Conservation (phyloP, 305 asterid species). For the Coffea humblotiana region DNA sequence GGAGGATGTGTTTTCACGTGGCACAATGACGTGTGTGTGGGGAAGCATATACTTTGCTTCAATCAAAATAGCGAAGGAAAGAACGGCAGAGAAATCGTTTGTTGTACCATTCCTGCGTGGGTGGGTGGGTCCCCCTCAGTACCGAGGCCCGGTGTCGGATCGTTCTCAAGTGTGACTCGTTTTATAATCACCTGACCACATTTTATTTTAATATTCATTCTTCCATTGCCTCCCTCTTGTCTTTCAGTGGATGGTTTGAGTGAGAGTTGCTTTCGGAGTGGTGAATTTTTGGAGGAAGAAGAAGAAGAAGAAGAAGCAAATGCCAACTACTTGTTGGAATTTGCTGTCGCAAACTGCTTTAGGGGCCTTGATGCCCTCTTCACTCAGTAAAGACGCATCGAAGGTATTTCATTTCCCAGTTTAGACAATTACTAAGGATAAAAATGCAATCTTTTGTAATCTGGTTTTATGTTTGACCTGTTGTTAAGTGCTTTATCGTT, state of each 20-base stretch:
- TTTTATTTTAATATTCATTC: background rate
- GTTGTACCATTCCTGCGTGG: background rate
- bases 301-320: slow-evolving; percentile 11
- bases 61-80: slow-evolving; percentile 1
- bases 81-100: background rate
- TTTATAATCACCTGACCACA: background rate
- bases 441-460: background rate
- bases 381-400: background rate
- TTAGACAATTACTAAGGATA: background rate
- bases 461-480: background rate
- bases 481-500: background rate
- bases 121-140: slow-evolving; percentile 8
- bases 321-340: slow-evolving; percentile 12
- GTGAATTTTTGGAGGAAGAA: background rate
- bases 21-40: background rate
- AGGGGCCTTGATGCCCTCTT: slow-evolving; percentile 3
- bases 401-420: slow-evolving; percentile 12
- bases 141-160: background rate
- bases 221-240: background rate
- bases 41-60: slow-evolving; percentile 19
- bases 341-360: slow-evolving; percentile 2
- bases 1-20: slow-evolving; percentile 6
- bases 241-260: background rate
- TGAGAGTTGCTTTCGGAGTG: background rate
- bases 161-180: background rate